Base-by-base conservation (phyloP, 2,329 filamentous ascomycete species). In the Xylariaceae sp. region DNA sequence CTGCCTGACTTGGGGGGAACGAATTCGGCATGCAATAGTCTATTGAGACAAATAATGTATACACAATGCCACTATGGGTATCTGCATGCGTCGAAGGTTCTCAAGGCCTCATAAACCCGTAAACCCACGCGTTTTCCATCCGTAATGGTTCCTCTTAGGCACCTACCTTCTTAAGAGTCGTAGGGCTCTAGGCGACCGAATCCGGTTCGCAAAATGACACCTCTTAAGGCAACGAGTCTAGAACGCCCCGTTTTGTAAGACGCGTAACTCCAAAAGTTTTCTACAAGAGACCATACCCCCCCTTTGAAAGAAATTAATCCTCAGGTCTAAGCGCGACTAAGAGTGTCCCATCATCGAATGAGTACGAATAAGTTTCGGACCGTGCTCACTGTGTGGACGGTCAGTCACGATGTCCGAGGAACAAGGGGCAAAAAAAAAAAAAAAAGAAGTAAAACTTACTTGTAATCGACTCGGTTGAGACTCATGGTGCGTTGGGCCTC, bases 391-490 rank as follows among this genome's bases (percentile, higher is more conserved):
- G 19, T 48, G 12, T 37, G 9, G 14, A 16, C 32, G 14, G 32
- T 16, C 32, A 37, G 32, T 16, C 32, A 14, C 32, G 14, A 37
- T 7, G 12, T 16, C 12, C 9, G 32, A 37, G 32, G 23, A 19
- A 45, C 7, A 40, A 18, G 40, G 19, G 14, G 2, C 12, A 20
- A 18, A 19, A 7, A 47, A 23, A n/a, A 20, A 14, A 41, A 10
- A 26, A 18, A 32, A 32, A 18, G 32, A 45, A 0, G 37, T 23
- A 41, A 14, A 42, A 57, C 82, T 73, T 70, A 85, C 83, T 86
- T 86, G 67, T 85, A 86, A 62, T 86, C 83, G 2, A 85, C 79
- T 40, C 83, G 76, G 62, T 74, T 83, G 54, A 86, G 69, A 61
- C 81, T 84, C 79, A 84, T 84, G 54, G 77, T 66, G 43, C 81